Evolutionary conservation across 192 early-diverging fungal species (phyloP).

Genomic region (Thamnidium elegans): DNA sequence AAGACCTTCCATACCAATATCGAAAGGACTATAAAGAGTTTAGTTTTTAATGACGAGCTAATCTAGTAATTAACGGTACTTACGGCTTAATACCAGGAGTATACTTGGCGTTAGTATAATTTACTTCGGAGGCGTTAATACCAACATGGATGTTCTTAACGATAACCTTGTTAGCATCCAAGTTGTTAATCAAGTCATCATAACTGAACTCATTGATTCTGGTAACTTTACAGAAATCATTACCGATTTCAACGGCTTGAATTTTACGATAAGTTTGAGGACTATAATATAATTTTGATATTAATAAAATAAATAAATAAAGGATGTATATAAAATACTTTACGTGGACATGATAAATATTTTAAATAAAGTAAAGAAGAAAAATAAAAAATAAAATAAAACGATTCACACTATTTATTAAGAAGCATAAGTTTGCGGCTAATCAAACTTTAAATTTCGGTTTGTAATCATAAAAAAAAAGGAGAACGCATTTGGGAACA

Average conservation of each 20-base stretch:
- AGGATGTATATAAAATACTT: no score
- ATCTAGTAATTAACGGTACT: constrained; percentile 4
- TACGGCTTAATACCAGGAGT: constrained; percentile 49
- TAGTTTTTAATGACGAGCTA: neutral
- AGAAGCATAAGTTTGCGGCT: no score
- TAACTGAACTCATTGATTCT: constrained; percentile 16
- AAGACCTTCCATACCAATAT: constrained; percentile 56
- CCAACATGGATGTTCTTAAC: constrained; percentile 45
- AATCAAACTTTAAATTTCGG: no score
- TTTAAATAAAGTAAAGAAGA: no score
- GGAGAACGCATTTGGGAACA: no score
- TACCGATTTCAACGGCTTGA: constrained; percentile 30
- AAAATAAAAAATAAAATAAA: no score
- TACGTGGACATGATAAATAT: no score
- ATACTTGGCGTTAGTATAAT: constrained; percentile 55
- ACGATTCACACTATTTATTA: no score
- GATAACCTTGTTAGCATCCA: constrained; percentile 38
- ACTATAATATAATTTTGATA: neutral
- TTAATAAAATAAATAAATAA: no score
- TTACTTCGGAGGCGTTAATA: constrained; percentile 59
- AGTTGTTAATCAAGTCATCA: constrained; percentile 7
- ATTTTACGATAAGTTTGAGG: constrained; percentile 31
- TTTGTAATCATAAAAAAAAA: no score
- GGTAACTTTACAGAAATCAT: constrained; percentile 31
- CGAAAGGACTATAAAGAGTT: constrained; percentile 45